phyloP scores from a whole-genome alignment of 108 stramenopile species.

The Cyclostephanos tholiformis region DNA sequence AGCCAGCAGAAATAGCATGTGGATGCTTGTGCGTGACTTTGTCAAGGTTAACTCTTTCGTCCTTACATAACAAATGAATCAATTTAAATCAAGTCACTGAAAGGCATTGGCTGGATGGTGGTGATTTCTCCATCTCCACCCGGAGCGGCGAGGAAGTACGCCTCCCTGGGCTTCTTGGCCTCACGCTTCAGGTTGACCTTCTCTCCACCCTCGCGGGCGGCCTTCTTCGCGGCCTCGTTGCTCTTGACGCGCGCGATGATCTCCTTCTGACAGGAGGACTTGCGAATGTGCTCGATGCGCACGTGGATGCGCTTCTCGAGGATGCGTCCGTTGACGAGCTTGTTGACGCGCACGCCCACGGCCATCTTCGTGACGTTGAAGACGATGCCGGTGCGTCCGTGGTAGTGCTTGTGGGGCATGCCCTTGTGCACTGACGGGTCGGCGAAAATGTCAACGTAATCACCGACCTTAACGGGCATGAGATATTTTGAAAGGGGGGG shows the following conservation, averaged over 20 bases:
- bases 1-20: slow-evolving; percentile 19
- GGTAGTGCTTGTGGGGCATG: slow-evolving; percentile 99
- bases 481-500: slow-evolving; percentile 91
- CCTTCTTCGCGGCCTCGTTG: slow-evolving; percentile 87
- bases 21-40: slow-evolving; percentile 17
- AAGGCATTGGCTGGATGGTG: slow-evolving; percentile 92
- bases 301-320: slow-evolving; percentile 99
- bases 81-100: slow-evolving; percentile 90
- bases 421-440: slow-evolving; percentile 99
- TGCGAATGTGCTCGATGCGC: slow-evolving; percentile 96
- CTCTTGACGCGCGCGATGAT: slow-evolving; percentile 75
- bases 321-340: slow-evolving; percentile 96
- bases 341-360: slow-evolving; percentile 98
- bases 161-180: slow-evolving; percentile 94
- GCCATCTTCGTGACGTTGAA: slow-evolving; percentile 98
- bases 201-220: slow-evolving; percentile 80
- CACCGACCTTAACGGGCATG: slow-evolving; percentile 92
- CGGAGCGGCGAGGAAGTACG: slow-evolving; percentile 84
- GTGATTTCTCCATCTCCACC: slow-evolving; percentile 75
- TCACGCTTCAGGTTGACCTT: slow-evolving; percentile 92
- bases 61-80: slow-evolving; percentile 1
- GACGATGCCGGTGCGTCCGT: slow-evolving; percentile 98
- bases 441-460: slow-evolving; percentile 99
- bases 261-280: slow-evolving; percentile 96
- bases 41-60: slow-evolving; percentile 17